Evolutionary conservation across 2,329 filamentous ascomycete genomes (phyloP).

Genomic region (Cladosporium halotolerans): DNA sequence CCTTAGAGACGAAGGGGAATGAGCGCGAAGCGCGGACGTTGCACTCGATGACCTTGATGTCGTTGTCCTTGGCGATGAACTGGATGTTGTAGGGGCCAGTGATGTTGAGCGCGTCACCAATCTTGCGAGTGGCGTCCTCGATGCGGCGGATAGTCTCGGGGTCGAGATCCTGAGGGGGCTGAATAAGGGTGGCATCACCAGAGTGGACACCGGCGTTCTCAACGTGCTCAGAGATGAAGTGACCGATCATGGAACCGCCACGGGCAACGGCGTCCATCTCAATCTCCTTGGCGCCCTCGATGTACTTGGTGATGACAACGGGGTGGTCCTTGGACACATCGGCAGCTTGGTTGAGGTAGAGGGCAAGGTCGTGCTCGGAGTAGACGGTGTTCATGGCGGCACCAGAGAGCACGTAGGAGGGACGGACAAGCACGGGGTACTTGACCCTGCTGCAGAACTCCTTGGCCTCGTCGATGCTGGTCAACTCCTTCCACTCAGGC

Average conservation of each 20-base stretch:
- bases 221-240: slow-evolving; percentile 97
- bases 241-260: slow-evolving; percentile 81
- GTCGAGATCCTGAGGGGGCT: slow-evolving; percentile 90
- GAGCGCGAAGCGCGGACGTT: slow-evolving; percentile 94
- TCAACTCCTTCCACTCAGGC: slow-evolving; percentile 95
- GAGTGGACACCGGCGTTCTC: slow-evolving; percentile 98
- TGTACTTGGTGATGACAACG: slow-evolving; percentile 98
- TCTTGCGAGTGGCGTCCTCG: slow-evolving; percentile 91
- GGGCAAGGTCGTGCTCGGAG: slow-evolving; percentile 84
- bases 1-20: slow-evolving; percentile 97
- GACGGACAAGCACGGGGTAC: slow-evolving; percentile 90
- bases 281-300: slow-evolving; percentile 98
- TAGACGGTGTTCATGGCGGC: slow-evolving; percentile 99
- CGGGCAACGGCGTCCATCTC: slow-evolving; percentile 98
- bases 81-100: slow-evolving; percentile 98
- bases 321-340: slow-evolving; percentile 94
- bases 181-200: slow-evolving; percentile 89
- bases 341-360: slow-evolving; percentile 80
- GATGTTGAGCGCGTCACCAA: slow-evolving; percentile 86
- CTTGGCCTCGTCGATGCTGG: slow-evolving; percentile 84
- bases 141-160: slow-evolving; percentile 83
- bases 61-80: slow-evolving; percentile 98
- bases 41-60: slow-evolving; percentile 99
- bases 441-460: slow-evolving; percentile 81
- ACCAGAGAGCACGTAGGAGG: slow-evolving; percentile 93